A percentile compares a stretch with the other conserved stretches of the same genome.
Evolutionary conservation across 2,329 filamentous ascomycete species (phyloP).

Genomic region (Botryosphaeria dothidea): DNA sequence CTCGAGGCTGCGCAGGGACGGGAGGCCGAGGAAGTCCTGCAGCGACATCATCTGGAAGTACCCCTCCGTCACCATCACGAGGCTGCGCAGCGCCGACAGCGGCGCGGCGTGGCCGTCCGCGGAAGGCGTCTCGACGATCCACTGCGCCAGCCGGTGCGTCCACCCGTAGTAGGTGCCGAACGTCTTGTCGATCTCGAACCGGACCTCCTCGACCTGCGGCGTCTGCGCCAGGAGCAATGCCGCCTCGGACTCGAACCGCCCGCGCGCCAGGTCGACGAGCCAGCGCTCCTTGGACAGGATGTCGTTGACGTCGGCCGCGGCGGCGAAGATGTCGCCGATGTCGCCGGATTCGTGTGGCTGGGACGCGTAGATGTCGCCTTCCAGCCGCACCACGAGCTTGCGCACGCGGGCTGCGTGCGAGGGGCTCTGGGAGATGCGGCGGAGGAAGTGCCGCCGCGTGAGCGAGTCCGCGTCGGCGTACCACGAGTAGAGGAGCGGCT

Average conservation of each 20-base stretch:
- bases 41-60: slow-evolving; percentile 3
- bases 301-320: background rate
- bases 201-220: background rate
- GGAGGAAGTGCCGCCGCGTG: background rate
- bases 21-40: background rate
- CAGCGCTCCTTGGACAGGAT: slow-evolving; percentile 7
- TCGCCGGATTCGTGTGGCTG: background rate
- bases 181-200: background rate
- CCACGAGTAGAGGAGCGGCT: background rate
- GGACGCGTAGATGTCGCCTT: background rate
- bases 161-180: slow-evolving; percentile 5
- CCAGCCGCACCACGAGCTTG: background rate
- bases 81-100: background rate
- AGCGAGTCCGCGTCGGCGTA: background rate
- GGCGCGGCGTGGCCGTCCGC: background rate
- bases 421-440: background rate
- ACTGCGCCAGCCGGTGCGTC: slow-evolving; percentile 1
- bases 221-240: background rate
- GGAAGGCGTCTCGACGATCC: background rate
- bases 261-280: background rate
- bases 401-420: background rate
- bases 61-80: background rate
- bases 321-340: background rate
- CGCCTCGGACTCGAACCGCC: background rate
- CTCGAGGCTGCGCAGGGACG: background rate